These are phyloP conservation scores for Salvia splendens DNA, from an alignment of 257 asterid species.

Conservation along the genomic window DNA sequence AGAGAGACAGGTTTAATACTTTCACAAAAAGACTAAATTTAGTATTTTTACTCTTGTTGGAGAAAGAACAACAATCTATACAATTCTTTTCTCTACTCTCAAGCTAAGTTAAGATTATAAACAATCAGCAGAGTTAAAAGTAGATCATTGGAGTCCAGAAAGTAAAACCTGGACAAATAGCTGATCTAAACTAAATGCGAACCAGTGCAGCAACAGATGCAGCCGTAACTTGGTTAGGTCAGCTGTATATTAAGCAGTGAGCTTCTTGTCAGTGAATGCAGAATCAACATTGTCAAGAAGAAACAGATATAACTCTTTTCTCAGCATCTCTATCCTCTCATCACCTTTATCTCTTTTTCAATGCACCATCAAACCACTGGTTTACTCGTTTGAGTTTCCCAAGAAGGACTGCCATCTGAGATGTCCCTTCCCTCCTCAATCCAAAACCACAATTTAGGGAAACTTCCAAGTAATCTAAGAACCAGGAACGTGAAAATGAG, in stretches of 20 bases:
- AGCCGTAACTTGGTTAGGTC: constrained; percentile 20
- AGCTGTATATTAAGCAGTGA: constrained; percentile 3
- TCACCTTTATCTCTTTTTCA: constrained; percentile 39
- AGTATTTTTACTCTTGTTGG: constrained; percentile 18
- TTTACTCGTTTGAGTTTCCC: constrained; percentile 80
- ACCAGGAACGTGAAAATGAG: constrained; percentile 61
- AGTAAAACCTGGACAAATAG: constrained; percentile 8
- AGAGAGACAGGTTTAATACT: not conserved
- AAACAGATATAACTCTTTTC: constrained; percentile 61
- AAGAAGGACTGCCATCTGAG: constrained; percentile 54
- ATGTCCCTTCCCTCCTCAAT: constrained; percentile 38
- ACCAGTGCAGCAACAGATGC: constrained; percentile 9
- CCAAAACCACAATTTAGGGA: constrained; percentile 51
- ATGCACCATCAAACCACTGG: constrained; percentile 67
- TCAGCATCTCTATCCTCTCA: constrained; percentile 64
- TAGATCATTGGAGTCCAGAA: constrained; percentile 17
- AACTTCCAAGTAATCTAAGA: constrained; percentile 66
- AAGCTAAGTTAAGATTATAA: constrained; percentile 20
- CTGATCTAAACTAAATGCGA: constrained; percentile 25
- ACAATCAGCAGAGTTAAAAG: constrained; percentile 6
- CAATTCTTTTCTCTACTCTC: constrained; percentile 5
- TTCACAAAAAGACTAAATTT: not conserved
- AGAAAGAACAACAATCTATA: constrained; percentile 18
- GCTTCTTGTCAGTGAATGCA: constrained; percentile 49
- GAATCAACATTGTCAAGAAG: constrained; percentile 69